These are phyloP conservation scores for Cryptococcus jaspeensis DNA, from an alignment of 1,284 basidiomycete species.

Conservation along the genomic window DNA sequence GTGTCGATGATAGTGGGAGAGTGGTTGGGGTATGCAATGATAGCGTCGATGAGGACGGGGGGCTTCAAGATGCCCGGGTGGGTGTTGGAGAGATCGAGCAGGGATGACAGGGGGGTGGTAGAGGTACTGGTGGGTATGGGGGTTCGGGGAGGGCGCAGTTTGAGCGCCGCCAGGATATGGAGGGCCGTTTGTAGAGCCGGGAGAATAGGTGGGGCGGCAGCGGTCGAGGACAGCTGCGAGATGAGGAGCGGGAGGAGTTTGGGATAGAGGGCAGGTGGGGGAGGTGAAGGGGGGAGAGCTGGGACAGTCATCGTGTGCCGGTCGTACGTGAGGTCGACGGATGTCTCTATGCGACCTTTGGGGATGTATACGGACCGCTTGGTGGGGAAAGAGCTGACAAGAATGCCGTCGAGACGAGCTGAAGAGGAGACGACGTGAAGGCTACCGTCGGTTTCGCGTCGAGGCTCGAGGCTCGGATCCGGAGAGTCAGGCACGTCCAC, in stretches of 20 bases:
- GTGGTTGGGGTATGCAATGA: conserved; percentile 26
- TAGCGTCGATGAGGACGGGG: conserved; percentile 19
- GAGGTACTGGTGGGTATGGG: not conserved
- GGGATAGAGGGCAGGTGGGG: conserved; percentile 17
- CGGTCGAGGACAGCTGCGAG: conserved; percentile 10
- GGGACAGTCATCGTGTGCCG: too few relatives aligned
- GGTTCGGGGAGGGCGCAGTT: conserved; percentile 1
- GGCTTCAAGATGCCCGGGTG: conserved; percentile 9
- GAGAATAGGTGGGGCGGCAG: not conserved
- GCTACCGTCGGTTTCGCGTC: too few relatives aligned
- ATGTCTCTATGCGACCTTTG: too few relatives aligned
- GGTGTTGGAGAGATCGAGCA: conserved; percentile 11
- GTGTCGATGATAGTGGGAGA: conserved; percentile 16
- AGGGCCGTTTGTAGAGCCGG: conserved; percentile 7
- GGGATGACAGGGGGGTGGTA: conserved; percentile 14
- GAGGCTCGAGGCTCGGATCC: too few relatives aligned
- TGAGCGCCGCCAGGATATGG: conserved; percentile 13
- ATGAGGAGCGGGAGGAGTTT: conserved; percentile 19
- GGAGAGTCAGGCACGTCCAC: too few relatives aligned
- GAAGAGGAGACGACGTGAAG: too few relatives aligned
- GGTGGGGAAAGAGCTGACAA: too few relatives aligned
- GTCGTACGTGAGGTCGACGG: too few relatives aligned
- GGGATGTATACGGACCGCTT: too few relatives aligned
- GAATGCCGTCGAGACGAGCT: too few relatives aligned
- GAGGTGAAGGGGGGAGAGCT: not conserved